These are phyloP conservation scores for Kluyveromyces nonfermentans DNA, from an alignment of 805 yeast genomes.

Conservation along the genomic window DNA sequence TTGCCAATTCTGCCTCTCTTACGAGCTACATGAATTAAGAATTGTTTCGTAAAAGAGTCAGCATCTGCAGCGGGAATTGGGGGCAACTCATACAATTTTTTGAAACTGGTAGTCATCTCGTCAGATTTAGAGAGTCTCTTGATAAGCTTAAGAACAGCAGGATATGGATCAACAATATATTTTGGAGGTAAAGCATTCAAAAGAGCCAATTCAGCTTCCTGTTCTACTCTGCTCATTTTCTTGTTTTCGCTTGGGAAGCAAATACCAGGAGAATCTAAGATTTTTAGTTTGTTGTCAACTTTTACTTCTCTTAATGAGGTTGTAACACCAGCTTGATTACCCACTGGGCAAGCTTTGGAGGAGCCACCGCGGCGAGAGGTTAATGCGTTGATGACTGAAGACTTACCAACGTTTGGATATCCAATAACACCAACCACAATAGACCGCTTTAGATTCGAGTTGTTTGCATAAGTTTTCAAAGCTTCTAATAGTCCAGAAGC, in stretches of 20 bases:
- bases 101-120: constrained; percentile 71
- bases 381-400: constrained; percentile 85
- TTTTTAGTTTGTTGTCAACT: constrained; percentile 78
- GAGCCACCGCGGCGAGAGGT: constrained; percentile 64
- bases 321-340: constrained; percentile 96
- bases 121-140: constrained; percentile 65
- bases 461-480: constrained; percentile 75
- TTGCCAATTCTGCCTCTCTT: constrained; percentile 83
- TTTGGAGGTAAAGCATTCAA: constrained; percentile 86
- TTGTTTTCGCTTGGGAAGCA: constrained; percentile 74
- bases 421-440: constrained; percentile 94
- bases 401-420: constrained; percentile 95
- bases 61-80: constrained; percentile 64
- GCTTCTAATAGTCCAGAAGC: constrained; percentile 68
- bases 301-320: constrained; percentile 87
- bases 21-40: constrained; percentile 88
- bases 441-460: constrained; percentile 78
- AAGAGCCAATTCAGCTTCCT: constrained; percentile 81
- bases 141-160: constrained; percentile 69
- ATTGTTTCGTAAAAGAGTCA: constrained; percentile 72
- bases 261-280: constrained; percentile 94
- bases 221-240: constrained; percentile 46
- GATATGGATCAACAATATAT: constrained; percentile 71
- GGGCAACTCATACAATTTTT: constrained; percentile 67
- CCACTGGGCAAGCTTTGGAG: constrained; percentile 83